Percentiles rank a stretch among this genome's conserved stretches.
These are phyloP conservation scores for Paecilomyces variotii DNA, from an alignment of 2,329 filamentous ascomycete genomes.

Conservation along the genomic window DNA sequence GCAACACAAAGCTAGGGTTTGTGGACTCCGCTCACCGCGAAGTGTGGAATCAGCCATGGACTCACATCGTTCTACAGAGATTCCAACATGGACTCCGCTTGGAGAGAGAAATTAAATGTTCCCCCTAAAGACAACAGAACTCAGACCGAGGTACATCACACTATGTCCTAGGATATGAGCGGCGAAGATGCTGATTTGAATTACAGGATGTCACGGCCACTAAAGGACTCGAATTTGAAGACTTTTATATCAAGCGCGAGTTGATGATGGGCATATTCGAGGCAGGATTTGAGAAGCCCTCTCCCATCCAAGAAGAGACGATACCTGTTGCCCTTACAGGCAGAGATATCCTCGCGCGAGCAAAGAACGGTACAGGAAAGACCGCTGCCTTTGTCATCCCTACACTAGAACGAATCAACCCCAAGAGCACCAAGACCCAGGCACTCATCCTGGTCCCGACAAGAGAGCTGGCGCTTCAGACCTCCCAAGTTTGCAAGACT, in stretches of 20 bases:
- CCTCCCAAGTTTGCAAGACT: constrained; percentile 97
- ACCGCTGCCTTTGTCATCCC: constrained; percentile 97
- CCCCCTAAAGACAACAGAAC: constrained; percentile 41
- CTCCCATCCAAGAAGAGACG: constrained; percentile 97
- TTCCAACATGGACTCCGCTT: constrained; percentile 31
- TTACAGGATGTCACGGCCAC: constrained; percentile 90
- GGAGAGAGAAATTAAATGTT: constrained; percentile 39
- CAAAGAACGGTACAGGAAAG: constrained; percentile 98
- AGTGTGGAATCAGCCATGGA: constrained; percentile 3
- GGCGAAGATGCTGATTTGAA: constrained; percentile 11
- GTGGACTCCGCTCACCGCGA: constrained; percentile 6
- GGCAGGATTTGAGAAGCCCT: constrained; percentile 96
- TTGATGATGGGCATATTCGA: constrained; percentile 99
- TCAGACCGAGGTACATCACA: constrained; percentile 40
- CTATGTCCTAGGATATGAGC: constrained; percentile 3
- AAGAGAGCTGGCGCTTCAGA: constrained; percentile 93
- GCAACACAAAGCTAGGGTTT: constrained; percentile 37
- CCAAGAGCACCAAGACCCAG: constrained; percentile 93
- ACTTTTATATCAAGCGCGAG: constrained; percentile 90
- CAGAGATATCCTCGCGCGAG: constrained; percentile 87
- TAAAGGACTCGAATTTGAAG: constrained; percentile 95
- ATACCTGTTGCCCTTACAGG: constrained; percentile 95
- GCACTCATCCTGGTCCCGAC: constrained; percentile 94
- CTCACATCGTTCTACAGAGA: constrained; percentile 23
- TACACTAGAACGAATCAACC: constrained; percentile 89